These are phyloP conservation scores for Pseudogymnoascus pannorum DNA, from an alignment of 2,329 filamentous ascomycete species.

Conservation along the genomic window DNA sequence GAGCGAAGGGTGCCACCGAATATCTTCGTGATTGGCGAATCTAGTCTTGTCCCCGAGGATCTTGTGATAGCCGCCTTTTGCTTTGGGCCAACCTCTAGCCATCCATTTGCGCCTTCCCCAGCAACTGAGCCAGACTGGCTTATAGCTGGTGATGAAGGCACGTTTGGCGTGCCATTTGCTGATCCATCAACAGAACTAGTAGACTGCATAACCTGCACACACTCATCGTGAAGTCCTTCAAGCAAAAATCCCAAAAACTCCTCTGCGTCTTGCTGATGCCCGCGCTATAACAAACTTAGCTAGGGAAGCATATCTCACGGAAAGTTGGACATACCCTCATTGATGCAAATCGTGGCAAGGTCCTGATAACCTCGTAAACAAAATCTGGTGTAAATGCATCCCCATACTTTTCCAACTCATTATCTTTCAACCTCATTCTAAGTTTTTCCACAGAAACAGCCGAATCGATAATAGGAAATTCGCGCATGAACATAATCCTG, in stretches of 20 bases:
- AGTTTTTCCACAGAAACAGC: constrained; percentile 67
- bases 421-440: constrained; percentile 64
- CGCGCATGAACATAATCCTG: constrained; percentile 92
- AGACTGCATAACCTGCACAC: constrained; percentile 61
- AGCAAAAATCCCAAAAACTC: constrained; percentile 92
- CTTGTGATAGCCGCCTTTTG: constrained; percentile 82
- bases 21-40: constrained; percentile 86
- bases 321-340: constrained; percentile 63
- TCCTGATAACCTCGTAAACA: constrained; percentile 86
- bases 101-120: constrained; percentile 55
- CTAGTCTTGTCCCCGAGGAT: constrained; percentile 67
- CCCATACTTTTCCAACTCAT: constrained; percentile 82
- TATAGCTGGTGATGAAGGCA: constrained; percentile 34
- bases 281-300: constrained; percentile 50
- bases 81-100: constrained; percentile 90
- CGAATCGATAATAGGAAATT: constrained; percentile 82
- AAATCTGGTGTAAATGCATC: constrained; percentile 90
- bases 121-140: constrained; percentile 26
- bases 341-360: constrained; percentile 77
- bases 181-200: constrained; percentile 27
- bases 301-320: not conserved
- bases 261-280: constrained; percentile 95
- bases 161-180: constrained; percentile 37
- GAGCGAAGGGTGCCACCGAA: constrained; percentile 89
- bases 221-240: constrained; percentile 90